Conservation (phyloP, 768 basidiomycete species). For the Suillus variegatus region DNA sequence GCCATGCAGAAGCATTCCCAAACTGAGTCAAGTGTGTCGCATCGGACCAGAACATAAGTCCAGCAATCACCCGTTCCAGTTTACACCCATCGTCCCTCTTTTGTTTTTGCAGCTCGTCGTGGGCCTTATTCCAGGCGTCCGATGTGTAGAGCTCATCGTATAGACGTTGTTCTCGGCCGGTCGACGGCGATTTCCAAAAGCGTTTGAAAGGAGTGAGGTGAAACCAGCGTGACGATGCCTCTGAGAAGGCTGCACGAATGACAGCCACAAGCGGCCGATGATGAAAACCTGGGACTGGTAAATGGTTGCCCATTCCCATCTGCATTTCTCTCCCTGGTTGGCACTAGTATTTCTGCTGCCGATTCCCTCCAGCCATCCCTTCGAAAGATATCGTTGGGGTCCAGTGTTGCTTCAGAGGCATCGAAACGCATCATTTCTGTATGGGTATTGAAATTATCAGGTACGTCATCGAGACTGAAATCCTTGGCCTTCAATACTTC, state of each 20-base stretch:
- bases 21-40: slow-evolving; percentile 31
- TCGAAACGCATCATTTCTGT: neutral
- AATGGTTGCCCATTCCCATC: slow-evolving; percentile 6
- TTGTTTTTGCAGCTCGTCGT: slow-evolving; percentile 15
- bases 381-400: neutral
- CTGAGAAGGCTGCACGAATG: slow-evolving; percentile 7
- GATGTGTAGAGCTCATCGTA: slow-evolving; percentile 21
- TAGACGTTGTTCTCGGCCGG: neutral
- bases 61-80: slow-evolving; percentile 19
- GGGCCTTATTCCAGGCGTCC: slow-evolving; percentile 13
- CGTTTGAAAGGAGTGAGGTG: slow-evolving; percentile 8
- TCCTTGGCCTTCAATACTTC: slow-evolving; percentile 11
- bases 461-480: slow-evolving; percentile 9
- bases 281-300: slow-evolving; percentile 12
- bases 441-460: neutral
- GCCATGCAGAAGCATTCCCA: slow-evolving; percentile 29
- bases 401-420: neutral
- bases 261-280: slow-evolving; percentile 16
- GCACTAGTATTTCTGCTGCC: slow-evolving; percentile 11
- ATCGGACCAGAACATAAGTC: slow-evolving; percentile 34
- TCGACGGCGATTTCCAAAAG: neutral
- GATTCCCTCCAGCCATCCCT: slow-evolving; percentile 15
- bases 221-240: slow-evolving; percentile 11
- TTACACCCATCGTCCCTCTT: slow-evolving; percentile 18
- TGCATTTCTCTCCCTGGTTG: slow-evolving; percentile 4